Conservation (phyloP, 495 filamentous ascomycete genomes). For the Neurospora intermedia region DNA sequence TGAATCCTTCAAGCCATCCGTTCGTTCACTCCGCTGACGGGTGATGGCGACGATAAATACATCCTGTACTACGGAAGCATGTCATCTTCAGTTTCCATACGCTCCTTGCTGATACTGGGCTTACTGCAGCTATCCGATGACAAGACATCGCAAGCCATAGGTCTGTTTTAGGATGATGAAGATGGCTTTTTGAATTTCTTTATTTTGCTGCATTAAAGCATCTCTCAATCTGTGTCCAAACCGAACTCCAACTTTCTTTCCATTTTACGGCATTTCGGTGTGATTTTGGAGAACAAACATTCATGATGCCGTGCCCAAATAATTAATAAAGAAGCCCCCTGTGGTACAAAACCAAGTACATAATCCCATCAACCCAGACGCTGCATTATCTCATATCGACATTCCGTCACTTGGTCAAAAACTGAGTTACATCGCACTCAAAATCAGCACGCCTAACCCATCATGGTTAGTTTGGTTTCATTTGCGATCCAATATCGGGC, state of each 20-base stretch:
- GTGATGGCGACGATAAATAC: background rate
- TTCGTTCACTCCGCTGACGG: background rate
- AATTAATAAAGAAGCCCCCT: background rate
- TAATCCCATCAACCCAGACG: background rate
- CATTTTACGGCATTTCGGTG: no score
- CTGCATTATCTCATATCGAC: background rate
- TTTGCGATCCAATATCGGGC: background rate
- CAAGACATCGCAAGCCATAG: background rate
- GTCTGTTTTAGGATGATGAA: no score
- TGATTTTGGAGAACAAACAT: no score
- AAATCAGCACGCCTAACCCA: background rate
- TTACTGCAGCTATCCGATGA: background rate
- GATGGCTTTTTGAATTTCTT: background rate
- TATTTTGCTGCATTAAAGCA: background rate
- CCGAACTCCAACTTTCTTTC: background rate
- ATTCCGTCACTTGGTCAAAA: background rate
- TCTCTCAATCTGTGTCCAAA: background rate
- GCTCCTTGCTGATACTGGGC: background rate
- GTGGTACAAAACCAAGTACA: background rate
- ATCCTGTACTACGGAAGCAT: background rate
- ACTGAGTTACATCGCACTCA: background rate
- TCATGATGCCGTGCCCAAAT: background rate
- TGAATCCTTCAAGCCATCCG: background rate
- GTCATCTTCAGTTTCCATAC: background rate
- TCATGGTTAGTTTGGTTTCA: background rate